These are phyloP conservation scores for Neopestalotiopsis sp. DNA, from an alignment of 2,329 filamentous ascomycete species.

Conservation along the genomic window DNA sequence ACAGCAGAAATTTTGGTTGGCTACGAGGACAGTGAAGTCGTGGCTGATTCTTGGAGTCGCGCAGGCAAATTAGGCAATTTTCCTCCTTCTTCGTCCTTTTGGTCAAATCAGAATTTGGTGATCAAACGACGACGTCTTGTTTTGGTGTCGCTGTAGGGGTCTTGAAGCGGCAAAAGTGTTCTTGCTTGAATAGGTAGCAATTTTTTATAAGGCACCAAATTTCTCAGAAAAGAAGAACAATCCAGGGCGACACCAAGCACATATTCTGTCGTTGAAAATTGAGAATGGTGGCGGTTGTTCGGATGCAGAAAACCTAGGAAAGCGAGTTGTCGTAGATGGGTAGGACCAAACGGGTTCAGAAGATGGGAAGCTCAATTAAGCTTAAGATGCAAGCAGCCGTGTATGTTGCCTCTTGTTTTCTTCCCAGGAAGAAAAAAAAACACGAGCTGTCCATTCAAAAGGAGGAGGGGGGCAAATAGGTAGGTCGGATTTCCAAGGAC, in stretches of 20 bases:
- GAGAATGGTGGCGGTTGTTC: not conserved
- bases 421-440: constrained; percentile 10
- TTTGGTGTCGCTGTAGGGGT: not conserved
- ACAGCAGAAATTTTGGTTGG: not conserved
- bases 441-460: too few relatives aligned
- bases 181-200: not conserved
- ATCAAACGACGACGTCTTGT: not conserved
- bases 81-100: not conserved
- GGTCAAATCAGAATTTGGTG: not conserved
- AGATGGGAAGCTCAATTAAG: constrained; percentile 18
- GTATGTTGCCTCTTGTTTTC: not conserved
- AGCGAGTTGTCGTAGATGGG: not conserved
- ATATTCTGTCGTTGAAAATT: not conserved
- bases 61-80: not conserved
- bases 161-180: not conserved
- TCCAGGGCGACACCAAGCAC: not conserved
- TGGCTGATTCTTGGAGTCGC: not conserved
- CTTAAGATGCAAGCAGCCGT: constrained; percentile 20
- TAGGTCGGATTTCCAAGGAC: constrained; percentile 2
- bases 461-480: not conserved
- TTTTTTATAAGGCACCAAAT: not conserved
- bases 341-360: constrained; percentile 7
- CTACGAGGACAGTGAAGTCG: not conserved
- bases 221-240: not conserved
- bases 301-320: not conserved